phyloP scores from a whole-genome alignment of 2,329 filamentous ascomycete species.

The Acephala macrosclerotiorum region DNA sequence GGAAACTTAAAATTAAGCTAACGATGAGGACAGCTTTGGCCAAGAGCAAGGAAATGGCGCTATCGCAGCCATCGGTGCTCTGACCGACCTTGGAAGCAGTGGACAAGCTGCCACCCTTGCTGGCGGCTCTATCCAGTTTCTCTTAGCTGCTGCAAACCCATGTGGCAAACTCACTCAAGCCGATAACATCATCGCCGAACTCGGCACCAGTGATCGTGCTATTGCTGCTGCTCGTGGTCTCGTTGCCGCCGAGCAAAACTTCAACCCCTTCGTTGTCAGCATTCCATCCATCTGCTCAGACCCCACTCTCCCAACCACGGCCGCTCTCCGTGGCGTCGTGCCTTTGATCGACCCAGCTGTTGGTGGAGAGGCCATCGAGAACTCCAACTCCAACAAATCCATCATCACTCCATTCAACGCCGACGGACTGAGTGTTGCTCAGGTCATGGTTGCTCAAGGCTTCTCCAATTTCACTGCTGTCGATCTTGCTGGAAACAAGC shows the following conservation, averaged over 20 bases:
- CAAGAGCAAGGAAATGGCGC: conserved; percentile 63
- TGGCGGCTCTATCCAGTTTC: conserved; percentile 65
- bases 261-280: conserved; percentile 69
- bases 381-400: conserved; percentile 64
- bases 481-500: conserved; percentile 47
- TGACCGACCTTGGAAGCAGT: conserved; percentile 61
- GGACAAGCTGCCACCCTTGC: conserved; percentile 70
- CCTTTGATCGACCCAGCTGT: conserved; percentile 73
- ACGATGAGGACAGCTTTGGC: conserved; percentile 56
- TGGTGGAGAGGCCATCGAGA: conserved; percentile 61
- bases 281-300: conserved; percentile 71
- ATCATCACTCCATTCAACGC: conserved; percentile 62
- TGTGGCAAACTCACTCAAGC: conserved; percentile 71
- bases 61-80: conserved; percentile 59
- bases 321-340: conserved; percentile 68
- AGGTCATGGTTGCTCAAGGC: conserved; percentile 67
- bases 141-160: conserved; percentile 70
- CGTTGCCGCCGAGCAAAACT: conserved; percentile 75
- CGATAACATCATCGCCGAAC: conserved; percentile 67
- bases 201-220: conserved; percentile 66
- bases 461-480: conserved; percentile 66
- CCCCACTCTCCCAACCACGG: conserved; percentile 65
- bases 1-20: background rate
- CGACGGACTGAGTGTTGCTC: conserved; percentile 68
- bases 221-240: conserved; percentile 68